Evolutionary conservation across 2,329 filamentous ascomycete genomes (phyloP).

Genomic region (Chrysosporium keratinophilum): DNA sequence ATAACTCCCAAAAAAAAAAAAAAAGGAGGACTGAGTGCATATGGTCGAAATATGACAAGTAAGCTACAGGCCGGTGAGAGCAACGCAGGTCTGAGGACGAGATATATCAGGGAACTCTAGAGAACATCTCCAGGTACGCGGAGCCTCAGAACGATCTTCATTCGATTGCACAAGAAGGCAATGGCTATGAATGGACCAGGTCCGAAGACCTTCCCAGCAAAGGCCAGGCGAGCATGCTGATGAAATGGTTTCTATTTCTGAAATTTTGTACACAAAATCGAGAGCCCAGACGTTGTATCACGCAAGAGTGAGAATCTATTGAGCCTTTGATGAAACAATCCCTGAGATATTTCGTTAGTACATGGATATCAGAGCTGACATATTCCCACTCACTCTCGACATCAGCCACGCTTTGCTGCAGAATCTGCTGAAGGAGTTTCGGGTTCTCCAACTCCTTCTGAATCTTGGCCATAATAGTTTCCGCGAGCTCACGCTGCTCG

Average conservation of each 20-base stretch:
- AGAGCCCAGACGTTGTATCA: background rate
- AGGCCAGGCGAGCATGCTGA: background rate
- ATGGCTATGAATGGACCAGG: background rate
- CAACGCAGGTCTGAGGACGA: too few relatives aligned
- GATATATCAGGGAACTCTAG: too few relatives aligned
- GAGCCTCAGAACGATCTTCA: background rate
- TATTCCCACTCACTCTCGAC: constrained; percentile 67
- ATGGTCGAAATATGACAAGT: too few relatives aligned
- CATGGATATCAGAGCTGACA: background rate
- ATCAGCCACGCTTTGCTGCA: constrained; percentile 91
- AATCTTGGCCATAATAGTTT: constrained; percentile 91
- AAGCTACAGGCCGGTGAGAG: too few relatives aligned
- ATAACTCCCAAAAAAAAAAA: too few relatives aligned
- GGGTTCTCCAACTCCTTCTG: constrained; percentile 98
- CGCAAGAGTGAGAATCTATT: constrained; percentile 12
- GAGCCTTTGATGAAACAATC: constrained; percentile 18
- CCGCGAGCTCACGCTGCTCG: constrained; percentile 92
- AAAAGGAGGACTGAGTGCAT: too few relatives aligned
- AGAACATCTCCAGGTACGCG: background rate
- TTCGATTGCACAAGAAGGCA: background rate
- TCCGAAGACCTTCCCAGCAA: background rate
- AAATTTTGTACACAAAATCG: constrained; percentile 12
- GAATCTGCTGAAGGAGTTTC: constrained; percentile 92
- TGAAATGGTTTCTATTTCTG: constrained; percentile 8
- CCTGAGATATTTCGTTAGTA: constrained; percentile 17